Percentiles rank a stretch among this genome's conserved stretches.
Conservation (phyloP, 225 moss, liverwort and hornwort species). For the Marchantia polymorpha region DNA sequence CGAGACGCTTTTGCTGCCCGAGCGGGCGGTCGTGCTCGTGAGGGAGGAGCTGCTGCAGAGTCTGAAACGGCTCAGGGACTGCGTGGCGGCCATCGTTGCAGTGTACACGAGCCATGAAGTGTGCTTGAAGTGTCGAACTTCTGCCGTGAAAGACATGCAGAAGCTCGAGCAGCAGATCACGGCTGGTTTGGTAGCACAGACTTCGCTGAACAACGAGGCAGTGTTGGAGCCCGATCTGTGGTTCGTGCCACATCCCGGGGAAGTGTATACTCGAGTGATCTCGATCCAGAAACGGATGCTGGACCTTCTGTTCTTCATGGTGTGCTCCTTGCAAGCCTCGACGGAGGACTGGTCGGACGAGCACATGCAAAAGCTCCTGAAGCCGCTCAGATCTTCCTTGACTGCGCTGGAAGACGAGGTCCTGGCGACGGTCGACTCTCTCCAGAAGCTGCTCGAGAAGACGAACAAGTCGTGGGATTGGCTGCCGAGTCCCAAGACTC, state of each 20-base stretch:
- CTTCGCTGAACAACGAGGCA: slow-evolving; percentile 17
- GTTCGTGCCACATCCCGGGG: slow-evolving; percentile 29
- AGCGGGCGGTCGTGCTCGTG: slow-evolving; percentile 38
- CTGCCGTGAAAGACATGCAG: slow-evolving; percentile 30
- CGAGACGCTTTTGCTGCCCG: slow-evolving; percentile 35
- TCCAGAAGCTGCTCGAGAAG: slow-evolving; percentile 21
- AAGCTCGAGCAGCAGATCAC: slow-evolving; percentile 25
- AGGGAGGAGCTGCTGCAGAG: slow-evolving; percentile 34
- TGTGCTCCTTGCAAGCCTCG: slow-evolving; percentile 24
- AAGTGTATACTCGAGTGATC: slow-evolving; percentile 22
- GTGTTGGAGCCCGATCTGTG: slow-evolving; percentile 30
- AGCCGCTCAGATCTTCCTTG: slow-evolving; percentile 20
- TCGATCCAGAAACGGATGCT: slow-evolving; percentile 22
- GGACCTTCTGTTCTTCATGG: slow-evolving; percentile 31
- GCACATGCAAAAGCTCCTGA: slow-evolving; percentile 26
- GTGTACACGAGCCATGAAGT: slow-evolving; percentile 32
- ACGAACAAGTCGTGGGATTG: neutral
- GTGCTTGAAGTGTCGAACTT: slow-evolving; percentile 27
- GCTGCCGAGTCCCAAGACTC: too few relatives aligned
- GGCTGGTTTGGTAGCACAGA: slow-evolving; percentile 6
- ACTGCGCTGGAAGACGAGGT: slow-evolving; percentile 26
- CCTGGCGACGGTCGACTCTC: slow-evolving; percentile 18
- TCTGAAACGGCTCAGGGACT: slow-evolving; percentile 37
- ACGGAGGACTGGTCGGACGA: slow-evolving; percentile 15
- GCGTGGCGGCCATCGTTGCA: slow-evolving; percentile 39